Evolutionary conservation across 805 yeast genomes (phyloP), one percentile per base, ranked within the genome.

Genomic region (Sungouiella thailandica): DNA sequence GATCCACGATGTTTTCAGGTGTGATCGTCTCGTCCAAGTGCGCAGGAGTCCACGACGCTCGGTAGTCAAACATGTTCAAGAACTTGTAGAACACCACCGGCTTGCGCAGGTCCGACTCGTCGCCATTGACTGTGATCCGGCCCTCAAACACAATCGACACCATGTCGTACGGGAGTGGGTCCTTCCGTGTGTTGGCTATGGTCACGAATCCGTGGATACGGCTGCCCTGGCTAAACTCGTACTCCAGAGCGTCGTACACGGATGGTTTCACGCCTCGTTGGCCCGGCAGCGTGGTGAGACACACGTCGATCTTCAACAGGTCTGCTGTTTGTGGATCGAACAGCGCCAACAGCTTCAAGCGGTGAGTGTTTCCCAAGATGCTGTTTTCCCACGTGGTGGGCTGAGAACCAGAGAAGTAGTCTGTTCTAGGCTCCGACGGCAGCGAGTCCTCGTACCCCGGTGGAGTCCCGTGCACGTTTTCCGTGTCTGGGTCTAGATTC

Each of bases 171-270:
- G 72, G 71, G 14, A 80, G 60, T 0, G 65, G 58, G 12, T 55
- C 42, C 1, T 50, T 33, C 2, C 73, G 53, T 5, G 45, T 57
- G 45, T 76, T 77, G 32, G 60, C 57, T 7, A 63, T 53, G 17
- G 52, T 40, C 4, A 65, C 53, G 39, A 70, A 75, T 0, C 90
- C 90, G 47, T 74, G 70, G 10, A 82, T 62, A 14, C 65, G 64
- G 49, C 81, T 88, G n/a, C 86, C 86, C 9, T 80, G 78, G 13
- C 74, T 74, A 49, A 73, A 82, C 50, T 78, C 84, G 41, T 43
- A 53, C 16, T 49, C 36, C 36, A 56, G 52, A 6, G 59, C 56
- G 26, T 50, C 49, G 23, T 46, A 35, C 6, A 44, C n/a, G 6
- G 27, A 31, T 7, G 55, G 57, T 15, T 25, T 19, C 12, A 41